Evolutionary conservation across 139 green algal genomes (phyloP).

Genomic region (Auxenochlorella pyrenoidosa): DNA sequence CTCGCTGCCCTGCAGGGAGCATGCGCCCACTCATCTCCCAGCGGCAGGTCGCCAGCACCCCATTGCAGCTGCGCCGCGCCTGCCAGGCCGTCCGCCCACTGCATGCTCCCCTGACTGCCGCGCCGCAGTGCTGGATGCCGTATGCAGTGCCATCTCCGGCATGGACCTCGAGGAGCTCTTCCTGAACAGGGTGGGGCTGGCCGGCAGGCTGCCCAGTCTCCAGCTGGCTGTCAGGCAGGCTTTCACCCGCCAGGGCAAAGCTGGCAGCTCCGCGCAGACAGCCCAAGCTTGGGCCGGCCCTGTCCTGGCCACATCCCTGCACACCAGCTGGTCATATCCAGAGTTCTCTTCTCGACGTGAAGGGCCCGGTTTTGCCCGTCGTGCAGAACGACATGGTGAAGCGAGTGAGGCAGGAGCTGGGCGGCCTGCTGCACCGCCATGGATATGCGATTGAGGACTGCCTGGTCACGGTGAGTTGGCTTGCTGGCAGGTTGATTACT

Average conservation of each 20-base stretch:
- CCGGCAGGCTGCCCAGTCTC: no score
- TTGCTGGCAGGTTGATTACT: no score
- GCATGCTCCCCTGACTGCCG: not conserved
- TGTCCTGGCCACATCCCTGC: no score
- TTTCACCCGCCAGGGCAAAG: no score
- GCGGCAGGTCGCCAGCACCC: no score
- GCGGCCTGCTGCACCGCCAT: not conserved
- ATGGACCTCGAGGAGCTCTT: slow-evolving; percentile 26
- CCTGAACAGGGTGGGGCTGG: not conserved
- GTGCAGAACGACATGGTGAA: not conserved
- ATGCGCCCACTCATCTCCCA: not conserved
- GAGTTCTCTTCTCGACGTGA: no score
- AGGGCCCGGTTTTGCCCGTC: no score
- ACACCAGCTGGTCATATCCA: no score
- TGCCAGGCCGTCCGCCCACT: no score
- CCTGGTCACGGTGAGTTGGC: slow-evolving; percentile 24
- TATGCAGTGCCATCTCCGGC: not conserved
- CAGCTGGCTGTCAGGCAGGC: not conserved
- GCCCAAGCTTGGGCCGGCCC: not conserved
- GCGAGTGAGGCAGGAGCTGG: not conserved
- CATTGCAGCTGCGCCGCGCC: no score
- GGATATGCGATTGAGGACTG: slow-evolving; percentile 26
- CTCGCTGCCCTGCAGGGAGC: no score
- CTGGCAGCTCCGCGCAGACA: no score
- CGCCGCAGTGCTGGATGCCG: slow-evolving; percentile 28